Evolutionary conservation across 192 early-diverging fungal genomes (phyloP).

Genomic region (Rhizoclosmatium sp.): DNA sequence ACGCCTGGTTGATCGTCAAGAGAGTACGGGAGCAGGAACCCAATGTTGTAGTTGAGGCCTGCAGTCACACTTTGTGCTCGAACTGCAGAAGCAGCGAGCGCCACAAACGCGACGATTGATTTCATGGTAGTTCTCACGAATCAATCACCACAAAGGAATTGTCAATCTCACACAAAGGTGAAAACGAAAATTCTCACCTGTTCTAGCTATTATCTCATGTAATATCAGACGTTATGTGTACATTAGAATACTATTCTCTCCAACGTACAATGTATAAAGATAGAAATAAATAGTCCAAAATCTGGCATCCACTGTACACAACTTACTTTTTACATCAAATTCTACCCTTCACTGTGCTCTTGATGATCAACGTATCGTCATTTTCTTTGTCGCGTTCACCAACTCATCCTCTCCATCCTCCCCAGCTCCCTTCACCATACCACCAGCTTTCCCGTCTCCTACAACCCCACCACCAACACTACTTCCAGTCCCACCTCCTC

Average conservation of each 20-base stretch:
- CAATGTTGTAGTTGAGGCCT: not conserved
- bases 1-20: constrained; percentile 14
- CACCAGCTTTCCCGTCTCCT: not conserved
- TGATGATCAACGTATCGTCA: constrained; percentile 44
- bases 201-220: no score
- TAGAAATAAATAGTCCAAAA: no score
- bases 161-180: not conserved
- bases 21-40: constrained; percentile 37
- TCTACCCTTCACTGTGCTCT: no score
- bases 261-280: no score
- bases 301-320: no score
- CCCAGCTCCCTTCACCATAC: not conserved
- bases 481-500: constrained; percentile 31
- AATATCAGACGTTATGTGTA: no score
- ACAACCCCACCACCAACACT: not conserved
- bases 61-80: not conserved
- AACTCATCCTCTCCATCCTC: constrained; percentile 44
- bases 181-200: no score
- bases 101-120: not conserved
- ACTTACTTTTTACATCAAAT: no score
- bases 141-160: not conserved
- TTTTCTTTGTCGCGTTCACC: constrained; percentile 36
- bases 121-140: not conserved
- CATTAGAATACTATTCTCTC: no score
- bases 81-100: not conserved